These are phyloP conservation scores for Micromonas pusilla DNA, from an alignment of 139 green algal genomes.

Conservation along the genomic window DNA sequence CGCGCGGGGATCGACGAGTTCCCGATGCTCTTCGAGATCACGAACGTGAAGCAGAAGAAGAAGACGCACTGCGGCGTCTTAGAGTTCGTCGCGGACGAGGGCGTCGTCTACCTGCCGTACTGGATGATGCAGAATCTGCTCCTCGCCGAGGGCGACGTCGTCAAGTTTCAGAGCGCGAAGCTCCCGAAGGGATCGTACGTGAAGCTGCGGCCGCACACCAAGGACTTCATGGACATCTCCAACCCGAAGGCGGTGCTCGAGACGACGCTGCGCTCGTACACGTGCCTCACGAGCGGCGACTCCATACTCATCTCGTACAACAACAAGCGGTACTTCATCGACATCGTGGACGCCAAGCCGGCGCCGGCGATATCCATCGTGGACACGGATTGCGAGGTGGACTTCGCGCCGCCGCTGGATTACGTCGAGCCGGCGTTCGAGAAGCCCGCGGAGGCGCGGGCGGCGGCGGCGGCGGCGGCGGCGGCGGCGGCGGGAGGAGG, in stretches of 20 bases:
- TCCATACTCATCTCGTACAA: slow-evolving; percentile 93
- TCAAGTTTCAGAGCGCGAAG: slow-evolving; percentile 69
- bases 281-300: slow-evolving; percentile 68
- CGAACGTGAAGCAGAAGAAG: slow-evolving; percentile 53
- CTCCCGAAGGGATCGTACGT: slow-evolving; percentile 91
- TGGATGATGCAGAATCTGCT: slow-evolving; percentile 98
- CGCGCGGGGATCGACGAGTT: slow-evolving; percentile 86
- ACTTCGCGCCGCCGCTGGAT: slow-evolving; percentile 96
- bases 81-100: slow-evolving; percentile 97
- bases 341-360: slow-evolving; percentile 78
- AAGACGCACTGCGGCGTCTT: slow-evolving; percentile 93
- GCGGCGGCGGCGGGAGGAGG: no score
- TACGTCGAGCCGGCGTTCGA: slow-evolving; percentile 93
- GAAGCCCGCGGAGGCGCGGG: no score
- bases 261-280: slow-evolving; percentile 77
- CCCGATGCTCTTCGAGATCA: slow-evolving; percentile 95
- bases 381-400: slow-evolving; percentile 82
- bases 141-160: slow-evolving; percentile 79
- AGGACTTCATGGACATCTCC: slow-evolving; percentile 92
- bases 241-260: slow-evolving; percentile 97
- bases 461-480: no score
- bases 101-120: slow-evolving; percentile 91
- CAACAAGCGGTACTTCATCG: slow-evolving; percentile 88
- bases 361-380: slow-evolving; percentile 84
- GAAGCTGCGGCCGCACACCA: slow-evolving; percentile 93